phyloP scores from a whole-genome alignment of 805 yeast species.

The Tetrapisispora phaffii region DNA sequence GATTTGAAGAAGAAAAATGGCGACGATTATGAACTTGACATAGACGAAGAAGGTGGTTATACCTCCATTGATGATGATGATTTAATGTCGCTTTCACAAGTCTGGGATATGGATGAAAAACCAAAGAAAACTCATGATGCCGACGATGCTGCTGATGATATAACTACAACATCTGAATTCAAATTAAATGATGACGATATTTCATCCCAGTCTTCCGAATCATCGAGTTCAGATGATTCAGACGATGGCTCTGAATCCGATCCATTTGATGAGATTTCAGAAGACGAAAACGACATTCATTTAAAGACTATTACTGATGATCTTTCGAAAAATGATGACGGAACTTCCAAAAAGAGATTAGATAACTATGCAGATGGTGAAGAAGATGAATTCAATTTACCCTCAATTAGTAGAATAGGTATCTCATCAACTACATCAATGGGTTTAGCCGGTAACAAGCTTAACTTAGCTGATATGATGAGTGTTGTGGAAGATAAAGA shows the following conservation, averaged over 20 bases:
- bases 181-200: conserved; percentile 16
- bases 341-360: conserved; percentile 35
- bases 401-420: conserved; percentile 32
- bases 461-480: conserved; percentile 69
- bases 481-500: conserved; percentile 47
- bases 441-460: conserved; percentile 25
- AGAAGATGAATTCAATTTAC: conserved; percentile 64
- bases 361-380: conserved; percentile 43
- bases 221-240: conserved; percentile 6
- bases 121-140: conserved; percentile 1
- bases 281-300: conserved; percentile 44
- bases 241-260: conserved; percentile 21
- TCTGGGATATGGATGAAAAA: conserved; percentile 73
- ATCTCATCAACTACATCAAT: neutral
- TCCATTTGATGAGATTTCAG: conserved; percentile 31
- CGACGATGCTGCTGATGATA: conserved; percentile 15
- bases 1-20: conserved; percentile 38
- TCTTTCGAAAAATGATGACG: conserved; percentile 28
- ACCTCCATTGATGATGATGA: conserved; percentile 69
- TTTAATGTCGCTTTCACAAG: conserved; percentile 69
- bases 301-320: conserved; percentile 40
- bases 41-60: conserved; percentile 47
- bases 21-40: conserved; percentile 26
- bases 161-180: conserved; percentile 5
- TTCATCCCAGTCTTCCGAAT: conserved; percentile 5